Conservation (phyloP, 306 rosid genomes). For the Ziziphus jujuba region DNA sequence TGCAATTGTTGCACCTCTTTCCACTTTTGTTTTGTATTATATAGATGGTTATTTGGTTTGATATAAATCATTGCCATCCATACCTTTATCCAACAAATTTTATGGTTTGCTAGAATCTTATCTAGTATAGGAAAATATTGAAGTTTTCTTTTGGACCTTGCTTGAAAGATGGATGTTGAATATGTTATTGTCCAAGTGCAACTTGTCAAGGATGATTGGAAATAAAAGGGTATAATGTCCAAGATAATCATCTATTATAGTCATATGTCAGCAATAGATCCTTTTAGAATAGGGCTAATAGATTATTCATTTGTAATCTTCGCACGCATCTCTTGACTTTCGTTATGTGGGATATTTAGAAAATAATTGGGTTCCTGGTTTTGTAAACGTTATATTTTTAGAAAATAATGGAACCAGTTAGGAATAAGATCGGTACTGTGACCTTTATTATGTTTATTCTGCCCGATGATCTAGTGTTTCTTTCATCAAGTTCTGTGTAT, state of each 20-base stretch:
- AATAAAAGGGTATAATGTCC: not conserved
- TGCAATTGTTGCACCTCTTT: not conserved
- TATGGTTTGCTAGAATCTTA: not conserved
- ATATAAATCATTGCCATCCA: not conserved
- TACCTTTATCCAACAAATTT: not conserved
- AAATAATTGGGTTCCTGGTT: not conserved
- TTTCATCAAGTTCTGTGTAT: too few species aligned
- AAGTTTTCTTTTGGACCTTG: not conserved
- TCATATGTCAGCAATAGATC: too few species aligned
- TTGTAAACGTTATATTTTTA: not conserved
- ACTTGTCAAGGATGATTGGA: not conserved
- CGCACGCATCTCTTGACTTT: too few species aligned
- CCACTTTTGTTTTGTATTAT: not conserved
- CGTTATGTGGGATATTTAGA: not conserved
- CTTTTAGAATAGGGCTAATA: too few species aligned
- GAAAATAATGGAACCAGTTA: too few species aligned
- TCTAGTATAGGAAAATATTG: not conserved
- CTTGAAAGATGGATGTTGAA: not conserved
- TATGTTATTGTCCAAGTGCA: not conserved
- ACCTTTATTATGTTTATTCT: too few species aligned
- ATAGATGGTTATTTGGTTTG: conserved; percentile 4
- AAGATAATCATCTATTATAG: not conserved
- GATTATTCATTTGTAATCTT: too few species aligned
- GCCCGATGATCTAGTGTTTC: too few species aligned
- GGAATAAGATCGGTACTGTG: too few species aligned